Evolutionary conservation across 2,329 filamentous ascomycete genomes (phyloP), one percentile per base, ranked within the genome.

Genomic region (Botrytis porri): DNA sequence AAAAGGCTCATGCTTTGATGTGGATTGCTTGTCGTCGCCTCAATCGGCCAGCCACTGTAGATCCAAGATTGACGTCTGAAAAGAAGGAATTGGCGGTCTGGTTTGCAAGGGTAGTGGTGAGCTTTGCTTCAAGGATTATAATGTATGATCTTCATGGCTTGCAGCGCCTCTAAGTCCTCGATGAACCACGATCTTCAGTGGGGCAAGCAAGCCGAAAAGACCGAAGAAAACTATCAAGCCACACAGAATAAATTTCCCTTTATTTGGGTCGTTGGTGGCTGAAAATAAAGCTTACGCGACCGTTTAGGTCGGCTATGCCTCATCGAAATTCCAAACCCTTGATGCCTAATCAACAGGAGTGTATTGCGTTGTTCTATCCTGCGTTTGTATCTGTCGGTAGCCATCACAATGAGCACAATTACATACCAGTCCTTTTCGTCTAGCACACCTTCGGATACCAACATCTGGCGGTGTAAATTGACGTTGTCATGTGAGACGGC

Each of bases 101-200:
- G 76, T 74, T 76, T 72, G 71, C 77, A 77, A 72, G 77, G 78
- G 71, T 77, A 72, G 29, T 29, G 51, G 51, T 75, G 62, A 51
- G 57, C 61, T 71, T 48, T 45, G 35, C 37, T 57, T 66, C 48
- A 57, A 57, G 65, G 65, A 67, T 67, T n/a, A 67, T 41, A 57
- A 66, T 69, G 29, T 60, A 78, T 76, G 79, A 80, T 80, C 79
- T 79, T 74, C 78, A 79, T 80, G 79, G 78, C 79, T 80, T 80
- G 78, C 78, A 80, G 76, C 76, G 74, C 75, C 74, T 76, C 73
- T 73, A 63, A 74, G 73, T 75, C 75, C 67, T 73, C 76, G 76
- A 80, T 80, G 79, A 80, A 80, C 79, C 76, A 78, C 74, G 79
- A 80, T 80, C 79, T 79, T 79, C 78, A 73, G 75, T 74, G 71